These are phyloP conservation scores for Silybum marianum DNA, from an alignment of 129 eudicot species.

Conservation along the genomic window DNA sequence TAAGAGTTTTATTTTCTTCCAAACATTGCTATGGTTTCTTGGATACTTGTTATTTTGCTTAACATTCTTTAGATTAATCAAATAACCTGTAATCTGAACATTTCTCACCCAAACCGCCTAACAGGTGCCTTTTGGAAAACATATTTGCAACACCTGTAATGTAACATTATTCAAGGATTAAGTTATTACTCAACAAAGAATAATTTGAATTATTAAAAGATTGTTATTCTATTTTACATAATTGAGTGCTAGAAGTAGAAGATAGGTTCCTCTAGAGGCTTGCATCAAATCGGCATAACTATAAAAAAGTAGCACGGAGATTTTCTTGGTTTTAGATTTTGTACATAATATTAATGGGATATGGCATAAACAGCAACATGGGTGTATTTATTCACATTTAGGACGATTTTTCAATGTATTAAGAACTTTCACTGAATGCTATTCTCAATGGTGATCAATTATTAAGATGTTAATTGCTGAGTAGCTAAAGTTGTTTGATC, in stretches of 20 bases:
- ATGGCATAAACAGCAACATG: not conserved
- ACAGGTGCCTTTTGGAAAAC: not conserved
- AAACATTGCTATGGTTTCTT: not conserved
- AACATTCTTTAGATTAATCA: not conserved
- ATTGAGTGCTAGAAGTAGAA: not conserved
- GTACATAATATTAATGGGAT: not conserved
- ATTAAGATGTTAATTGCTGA: slow-evolving; percentile 1
- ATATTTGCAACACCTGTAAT: not conserved
- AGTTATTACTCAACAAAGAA: too few species aligned
- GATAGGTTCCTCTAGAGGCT: not conserved
- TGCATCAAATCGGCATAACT: not conserved
- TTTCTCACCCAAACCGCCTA: not conserved
- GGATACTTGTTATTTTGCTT: slow-evolving; percentile 6
- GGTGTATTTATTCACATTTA: not conserved
- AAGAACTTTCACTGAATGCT: not conserved
- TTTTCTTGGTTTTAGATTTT: not conserved
- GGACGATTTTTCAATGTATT: not conserved
- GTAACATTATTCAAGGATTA: too few species aligned
- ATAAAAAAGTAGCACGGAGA: not conserved
- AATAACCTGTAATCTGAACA: not conserved
- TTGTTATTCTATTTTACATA: not conserved
- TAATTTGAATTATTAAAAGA: too few species aligned
- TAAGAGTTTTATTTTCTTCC: not conserved
- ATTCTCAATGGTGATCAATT: not conserved
- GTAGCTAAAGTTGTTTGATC: not conserved